Percentiles rank a stretch among this genome's conserved stretches.
These are phyloP conservation scores for Trypanosoma theileri DNA, from an alignment of 208 protist genomes.

Conservation along the genomic window DNA sequence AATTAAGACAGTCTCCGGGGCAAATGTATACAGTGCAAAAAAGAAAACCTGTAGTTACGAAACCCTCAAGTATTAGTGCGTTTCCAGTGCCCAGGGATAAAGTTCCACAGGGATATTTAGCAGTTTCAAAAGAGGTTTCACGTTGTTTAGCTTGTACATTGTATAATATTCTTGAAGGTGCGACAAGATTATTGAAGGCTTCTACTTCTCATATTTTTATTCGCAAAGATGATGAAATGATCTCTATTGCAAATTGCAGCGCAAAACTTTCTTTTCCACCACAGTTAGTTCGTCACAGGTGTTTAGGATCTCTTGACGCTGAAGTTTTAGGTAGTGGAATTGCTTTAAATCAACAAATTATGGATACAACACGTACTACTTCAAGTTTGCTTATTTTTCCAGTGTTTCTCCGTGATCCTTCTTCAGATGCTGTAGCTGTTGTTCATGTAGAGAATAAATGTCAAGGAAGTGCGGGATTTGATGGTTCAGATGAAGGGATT, in stretches of 20 bases:
- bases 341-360: conserved; percentile 67
- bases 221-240: conserved; percentile 70
- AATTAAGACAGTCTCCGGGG: conserved; percentile 2
- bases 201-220: conserved; percentile 76
- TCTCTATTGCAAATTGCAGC: conserved; percentile 81
- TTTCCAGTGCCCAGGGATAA: conserved; percentile 42
- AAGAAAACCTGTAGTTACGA: conserved; percentile 30
- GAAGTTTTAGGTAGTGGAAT: conserved; percentile 86
- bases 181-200: conserved; percentile 48
- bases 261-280: conserved; percentile 74
- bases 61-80: conserved; percentile 47
- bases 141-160: conserved; percentile 53
- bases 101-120: conserved; percentile 27
- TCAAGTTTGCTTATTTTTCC: conserved; percentile 76
- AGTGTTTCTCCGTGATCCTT: conserved; percentile 37
- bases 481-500: conserved; percentile 56
- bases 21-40: background rate
- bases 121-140: conserved; percentile 73
- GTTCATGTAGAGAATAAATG: conserved; percentile 76
- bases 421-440: conserved; percentile 42
- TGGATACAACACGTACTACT: conserved; percentile 35
- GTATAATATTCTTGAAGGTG: conserved; percentile 81
- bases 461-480: conserved; percentile 53
- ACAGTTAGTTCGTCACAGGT: conserved; percentile 63
- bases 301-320: conserved; percentile 64